These are phyloP conservation scores for Penicillium salamii DNA, from an alignment of 495 filamentous ascomycete genomes.

Conservation along the genomic window DNA sequence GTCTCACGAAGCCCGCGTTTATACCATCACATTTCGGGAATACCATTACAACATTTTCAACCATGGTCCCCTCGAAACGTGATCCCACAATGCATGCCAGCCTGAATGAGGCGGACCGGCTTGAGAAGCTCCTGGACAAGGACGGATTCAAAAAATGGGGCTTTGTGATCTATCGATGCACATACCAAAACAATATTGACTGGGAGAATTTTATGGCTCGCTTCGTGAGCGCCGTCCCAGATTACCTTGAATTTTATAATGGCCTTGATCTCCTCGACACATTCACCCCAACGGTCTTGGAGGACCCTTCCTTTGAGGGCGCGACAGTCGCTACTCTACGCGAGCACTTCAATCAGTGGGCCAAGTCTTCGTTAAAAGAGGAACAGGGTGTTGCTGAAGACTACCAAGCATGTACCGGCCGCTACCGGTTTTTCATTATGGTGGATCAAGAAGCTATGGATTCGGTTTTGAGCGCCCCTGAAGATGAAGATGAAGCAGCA, in stretches of 20 bases:
- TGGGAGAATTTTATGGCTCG: conserved; percentile 24
- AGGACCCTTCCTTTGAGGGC: conserved; percentile 28
- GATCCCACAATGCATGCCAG: neutral
- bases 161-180: conserved; percentile 33
- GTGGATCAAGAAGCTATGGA: conserved; percentile 26
- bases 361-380: conserved; percentile 9
- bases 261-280: conserved; percentile 28
- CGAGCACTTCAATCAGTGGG: conserved; percentile 28
- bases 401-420: neutral
- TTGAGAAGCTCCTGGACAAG: conserved; percentile 19
- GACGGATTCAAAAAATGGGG: conserved; percentile 6
- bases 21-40: too few species aligned
- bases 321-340: conserved; percentile 20
- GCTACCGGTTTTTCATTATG: conserved; percentile 26
- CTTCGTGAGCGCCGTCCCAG: conserved; percentile 9
- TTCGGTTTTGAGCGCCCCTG: conserved; percentile 18
- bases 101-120: conserved; percentile 17
- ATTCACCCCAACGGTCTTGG: conserved; percentile 27
- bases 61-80: conserved; percentile 6
- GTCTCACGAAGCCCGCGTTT: too few species aligned
- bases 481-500: conserved; percentile 4
- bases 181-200: conserved; percentile 26
- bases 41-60: too few species aligned
- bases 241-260: conserved; percentile 16
- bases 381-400: conserved; percentile 12